A percentile compares a stretch with the other conserved stretches of the same genome.
Evolutionary conservation across 805 yeast species (phyloP).

Genomic region (Wickerhamomyces hampshirensis): DNA sequence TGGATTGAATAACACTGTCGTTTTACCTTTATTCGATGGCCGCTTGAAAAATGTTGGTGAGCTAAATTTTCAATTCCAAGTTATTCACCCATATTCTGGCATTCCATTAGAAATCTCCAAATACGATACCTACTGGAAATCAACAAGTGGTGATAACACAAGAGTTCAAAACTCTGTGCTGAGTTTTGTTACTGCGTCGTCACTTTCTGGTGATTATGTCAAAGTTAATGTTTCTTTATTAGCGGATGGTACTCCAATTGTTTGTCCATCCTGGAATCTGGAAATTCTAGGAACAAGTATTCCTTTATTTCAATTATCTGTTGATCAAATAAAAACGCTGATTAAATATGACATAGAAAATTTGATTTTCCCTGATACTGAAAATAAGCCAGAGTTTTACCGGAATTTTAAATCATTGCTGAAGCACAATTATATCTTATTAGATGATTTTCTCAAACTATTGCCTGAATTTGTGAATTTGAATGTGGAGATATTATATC

Average conservation of each 20-base stretch:
- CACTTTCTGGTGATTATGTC: slow-evolving; percentile 76
- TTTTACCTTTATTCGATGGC: slow-evolving; percentile 75
- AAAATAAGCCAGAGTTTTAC: slow-evolving; percentile 7
- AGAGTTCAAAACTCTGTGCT: slow-evolving; percentile 32
- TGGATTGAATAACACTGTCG: slow-evolving; percentile 33
- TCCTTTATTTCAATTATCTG: slow-evolving; percentile 53
- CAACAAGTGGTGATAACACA: slow-evolving; percentile 51
- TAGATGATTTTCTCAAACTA: slow-evolving; percentile 51
- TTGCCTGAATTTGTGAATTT: slow-evolving; percentile 60
- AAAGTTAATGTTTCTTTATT: slow-evolving; percentile 65
- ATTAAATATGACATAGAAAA: slow-evolving; percentile 24
- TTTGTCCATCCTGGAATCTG: slow-evolving; percentile 64
- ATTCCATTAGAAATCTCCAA: slow-evolving; percentile 80
- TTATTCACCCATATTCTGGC: slow-evolving; percentile 87
- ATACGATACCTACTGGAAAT: slow-evolving; percentile 96
- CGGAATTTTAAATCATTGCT: slow-evolving; percentile 39
- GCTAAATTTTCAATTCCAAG: slow-evolving; percentile 68
- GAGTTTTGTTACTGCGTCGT: slow-evolving; percentile 86
- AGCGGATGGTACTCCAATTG: slow-evolving; percentile 81
- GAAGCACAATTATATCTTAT: slow-evolving; percentile 48
- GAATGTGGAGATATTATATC: slow-evolving; percentile 72
- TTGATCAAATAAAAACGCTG: slow-evolving; percentile 28
- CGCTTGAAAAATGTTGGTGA: slow-evolving; percentile 81
- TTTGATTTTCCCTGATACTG: slow-evolving; percentile 9
- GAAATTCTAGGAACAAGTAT: slow-evolving; percentile 46